Conservation (phyloP, 352 stramenopile species). For the Phytophthora chlamydospora region DNA sequence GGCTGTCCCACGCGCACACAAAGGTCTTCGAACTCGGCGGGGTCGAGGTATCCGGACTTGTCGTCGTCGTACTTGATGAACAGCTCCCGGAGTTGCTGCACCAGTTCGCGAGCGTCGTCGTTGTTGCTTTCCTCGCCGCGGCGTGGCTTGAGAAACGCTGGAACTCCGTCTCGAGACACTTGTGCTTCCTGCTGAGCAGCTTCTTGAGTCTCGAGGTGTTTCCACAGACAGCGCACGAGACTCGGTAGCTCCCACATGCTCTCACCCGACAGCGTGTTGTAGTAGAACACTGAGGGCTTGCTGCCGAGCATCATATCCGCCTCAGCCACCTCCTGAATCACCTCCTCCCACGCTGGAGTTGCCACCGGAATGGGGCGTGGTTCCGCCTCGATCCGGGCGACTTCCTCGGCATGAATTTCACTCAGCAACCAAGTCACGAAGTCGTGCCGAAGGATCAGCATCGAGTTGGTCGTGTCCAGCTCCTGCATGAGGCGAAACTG, state of each 20-base stretch:
- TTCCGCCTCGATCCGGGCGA: constrained; percentile 13
- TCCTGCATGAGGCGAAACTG: constrained; percentile 51
- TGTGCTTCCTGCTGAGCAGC: constrained; percentile 20
- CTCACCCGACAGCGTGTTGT: constrained; percentile 59
- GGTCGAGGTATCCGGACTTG: constrained; percentile 48
- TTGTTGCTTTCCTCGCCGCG: constrained; percentile 3
- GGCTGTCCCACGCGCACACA: constrained; percentile 61
- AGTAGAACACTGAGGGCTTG: constrained; percentile 48
- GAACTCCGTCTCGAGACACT: constrained; percentile 18
- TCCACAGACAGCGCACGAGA: constrained; percentile 46
- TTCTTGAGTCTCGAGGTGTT: constrained; percentile 31
- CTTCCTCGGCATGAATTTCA: constrained; percentile 38
- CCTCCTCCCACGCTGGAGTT: constrained; percentile 56
- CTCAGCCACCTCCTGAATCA: constrained; percentile 31
- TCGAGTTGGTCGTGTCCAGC: constrained; percentile 65
- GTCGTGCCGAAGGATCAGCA: constrained; percentile 57
- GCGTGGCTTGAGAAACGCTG: constrained; percentile 18
- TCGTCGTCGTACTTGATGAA: constrained; percentile 74
- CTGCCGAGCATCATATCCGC: constrained; percentile 16
- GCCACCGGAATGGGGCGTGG: constrained; percentile 27
- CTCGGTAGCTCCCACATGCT: constrained; percentile 53
- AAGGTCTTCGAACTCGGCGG: constrained; percentile 61
- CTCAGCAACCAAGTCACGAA: constrained; percentile 62
- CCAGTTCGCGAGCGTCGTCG: constrained; percentile 32
- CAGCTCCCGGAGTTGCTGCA: constrained; percentile 52